These are phyloP conservation scores for Eucalyptus pumila DNA, from an alignment of 345 rosid genomes.

Conservation along the genomic window DNA sequence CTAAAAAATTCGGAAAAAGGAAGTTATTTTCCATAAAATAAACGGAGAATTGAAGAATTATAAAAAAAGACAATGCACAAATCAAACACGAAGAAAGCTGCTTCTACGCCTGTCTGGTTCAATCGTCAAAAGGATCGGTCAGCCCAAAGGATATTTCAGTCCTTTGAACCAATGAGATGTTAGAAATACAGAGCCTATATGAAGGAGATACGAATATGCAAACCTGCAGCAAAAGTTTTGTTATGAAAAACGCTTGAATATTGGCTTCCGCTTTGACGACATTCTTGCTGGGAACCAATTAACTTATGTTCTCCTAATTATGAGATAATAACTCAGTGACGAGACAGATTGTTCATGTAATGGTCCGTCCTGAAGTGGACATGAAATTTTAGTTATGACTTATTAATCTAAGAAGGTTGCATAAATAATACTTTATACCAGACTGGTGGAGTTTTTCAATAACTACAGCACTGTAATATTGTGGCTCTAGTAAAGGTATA, in stretches of 20 bases:
- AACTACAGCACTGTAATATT: neutral
- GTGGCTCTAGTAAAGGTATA: neutral
- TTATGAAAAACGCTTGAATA: no score
- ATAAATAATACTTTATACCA: neutral
- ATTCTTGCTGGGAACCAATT: neutral
- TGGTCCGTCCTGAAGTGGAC: neutral
- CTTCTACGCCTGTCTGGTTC: neutral
- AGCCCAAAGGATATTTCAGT: neutral
- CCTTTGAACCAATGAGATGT: neutral
- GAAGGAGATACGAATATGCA: neutral
- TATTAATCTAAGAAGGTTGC: neutral
- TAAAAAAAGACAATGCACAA: neutral
- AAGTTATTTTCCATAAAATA: no score
- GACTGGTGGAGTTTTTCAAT: neutral
- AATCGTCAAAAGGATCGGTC: neutral
- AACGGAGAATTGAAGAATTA: neutral
- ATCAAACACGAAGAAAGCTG: neutral
- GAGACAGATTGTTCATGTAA: neutral
- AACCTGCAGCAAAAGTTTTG: no score
- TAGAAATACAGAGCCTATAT: neutral
- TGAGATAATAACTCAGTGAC: neutral
- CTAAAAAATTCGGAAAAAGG: accelerated
- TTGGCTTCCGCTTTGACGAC: neutral
- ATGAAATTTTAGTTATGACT: neutral
- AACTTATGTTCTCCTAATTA: neutral